Percentiles rank a stretch among this genome's conserved stretches.
These are phyloP conservation scores for Stylonectria norvegica DNA, from an alignment of 2,329 filamentous ascomycete genomes.

Conservation along the genomic window DNA sequence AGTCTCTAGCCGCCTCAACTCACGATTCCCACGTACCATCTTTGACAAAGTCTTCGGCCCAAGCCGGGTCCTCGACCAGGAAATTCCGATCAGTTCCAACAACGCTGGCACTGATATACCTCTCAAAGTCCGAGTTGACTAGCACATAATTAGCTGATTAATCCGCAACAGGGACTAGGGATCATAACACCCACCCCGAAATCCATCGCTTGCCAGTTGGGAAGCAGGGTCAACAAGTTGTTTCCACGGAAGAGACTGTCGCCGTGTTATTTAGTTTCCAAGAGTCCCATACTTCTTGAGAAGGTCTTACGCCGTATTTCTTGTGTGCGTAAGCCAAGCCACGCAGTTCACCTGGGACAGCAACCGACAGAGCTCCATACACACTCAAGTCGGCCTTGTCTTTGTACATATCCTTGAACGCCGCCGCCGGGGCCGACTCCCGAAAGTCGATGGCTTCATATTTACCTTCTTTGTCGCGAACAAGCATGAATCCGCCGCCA, in stretches of 20 bases:
- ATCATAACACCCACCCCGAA: conserved; percentile 47
- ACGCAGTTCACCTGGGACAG: conserved; percentile 70
- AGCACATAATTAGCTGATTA: conserved; percentile 22
- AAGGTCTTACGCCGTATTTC: conserved; percentile 57
- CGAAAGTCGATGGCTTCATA: conserved; percentile 90
- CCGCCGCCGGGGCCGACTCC: conserved; percentile 79
- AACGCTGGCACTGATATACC: conserved; percentile 62
- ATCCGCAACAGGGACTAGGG: too few relatives aligned
- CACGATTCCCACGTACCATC: conserved; percentile 46
- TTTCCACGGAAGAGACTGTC: conserved; percentile 61
- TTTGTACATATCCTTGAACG: conserved; percentile 80
- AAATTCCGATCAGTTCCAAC: conserved; percentile 49
- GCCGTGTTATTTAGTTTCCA: conserved; percentile 3
- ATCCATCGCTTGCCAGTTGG: conserved; percentile 69
- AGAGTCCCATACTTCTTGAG: background rate
- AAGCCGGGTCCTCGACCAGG: conserved; percentile 69
- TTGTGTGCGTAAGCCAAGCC: conserved; percentile 77
- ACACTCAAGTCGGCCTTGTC: conserved; percentile 66
- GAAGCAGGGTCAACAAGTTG: conserved; percentile 72
- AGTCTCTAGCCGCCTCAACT: background rate
- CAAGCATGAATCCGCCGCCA: conserved; percentile 86
- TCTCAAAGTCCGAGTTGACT: conserved; percentile 70
- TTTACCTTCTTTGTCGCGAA: conserved; percentile 66
- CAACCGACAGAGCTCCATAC: conserved; percentile 68
- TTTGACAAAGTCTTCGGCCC: conserved; percentile 86